A percentile compares a stretch with the other conserved stretches of the same genome.
These are phyloP conservation scores for Fraxinus anomala DNA, from an alignment of 257 asterid genomes.

Conservation along the genomic window DNA sequence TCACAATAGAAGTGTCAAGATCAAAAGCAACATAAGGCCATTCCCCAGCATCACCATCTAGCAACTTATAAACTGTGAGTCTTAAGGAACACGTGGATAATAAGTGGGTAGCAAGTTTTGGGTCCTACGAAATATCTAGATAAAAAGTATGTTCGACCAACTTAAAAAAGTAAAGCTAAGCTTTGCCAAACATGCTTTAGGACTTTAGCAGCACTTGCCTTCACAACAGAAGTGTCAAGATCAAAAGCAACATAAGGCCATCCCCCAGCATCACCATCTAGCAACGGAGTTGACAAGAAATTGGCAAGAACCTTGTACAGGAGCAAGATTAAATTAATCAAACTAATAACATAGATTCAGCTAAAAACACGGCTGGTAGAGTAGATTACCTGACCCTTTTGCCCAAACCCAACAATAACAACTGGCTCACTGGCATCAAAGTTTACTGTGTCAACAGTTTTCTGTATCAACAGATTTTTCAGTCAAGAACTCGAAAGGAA, in stretches of 20 bases:
- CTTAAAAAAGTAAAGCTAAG: too few relatives aligned
- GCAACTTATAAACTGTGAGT: constrained; percentile 32
- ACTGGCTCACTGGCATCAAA: constrained; percentile 84
- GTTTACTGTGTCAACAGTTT: constrained; percentile 56
- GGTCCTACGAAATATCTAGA: too few relatives aligned
- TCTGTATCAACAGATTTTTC: constrained; percentile 48
- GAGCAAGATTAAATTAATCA: constrained; percentile 26
- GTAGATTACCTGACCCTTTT: constrained; percentile 84
- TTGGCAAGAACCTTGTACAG: constrained; percentile 86
- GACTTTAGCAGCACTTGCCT: constrained; percentile 51
- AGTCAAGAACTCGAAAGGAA: constrained; percentile 27
- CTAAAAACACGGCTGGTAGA: constrained; percentile 5
- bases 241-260: constrained; percentile 92
- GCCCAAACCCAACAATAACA: constrained; percentile 94
- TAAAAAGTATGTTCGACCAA: too few relatives aligned
- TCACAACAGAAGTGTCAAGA: constrained; percentile 87
- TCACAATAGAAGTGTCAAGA: constrained; percentile 85
- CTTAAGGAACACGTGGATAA: too few relatives aligned
- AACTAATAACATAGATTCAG: constrained; percentile 17
- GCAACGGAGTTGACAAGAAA: constrained; percentile 83
- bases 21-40: constrained; percentile 91
- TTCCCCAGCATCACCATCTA: constrained; percentile 61
- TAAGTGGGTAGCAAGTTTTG: too few relatives aligned
- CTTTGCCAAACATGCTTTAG: too few relatives aligned
- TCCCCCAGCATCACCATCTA: constrained; percentile 60